phyloP scores from a whole-genome alignment of 495 filamentous ascomycete species.

The Baudoinia panamericana region DNA sequence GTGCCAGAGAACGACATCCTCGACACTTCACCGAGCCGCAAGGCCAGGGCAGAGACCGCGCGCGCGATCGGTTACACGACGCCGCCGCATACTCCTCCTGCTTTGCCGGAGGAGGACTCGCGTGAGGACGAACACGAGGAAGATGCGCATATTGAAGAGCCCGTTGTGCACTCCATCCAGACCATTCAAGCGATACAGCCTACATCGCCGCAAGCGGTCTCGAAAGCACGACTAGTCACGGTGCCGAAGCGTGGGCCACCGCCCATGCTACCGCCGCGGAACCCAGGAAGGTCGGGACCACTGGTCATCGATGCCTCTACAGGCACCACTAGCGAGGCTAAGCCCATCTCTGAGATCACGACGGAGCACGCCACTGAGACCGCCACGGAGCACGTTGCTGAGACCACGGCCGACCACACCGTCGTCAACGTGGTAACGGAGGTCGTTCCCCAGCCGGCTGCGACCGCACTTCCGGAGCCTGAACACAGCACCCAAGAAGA shows the following conservation, averaged over 20 bases:
- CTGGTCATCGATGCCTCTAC: slow-evolving; percentile 17
- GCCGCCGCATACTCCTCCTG: slow-evolving; percentile 15
- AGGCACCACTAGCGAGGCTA: neutral
- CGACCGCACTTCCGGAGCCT: too few relatives aligned
- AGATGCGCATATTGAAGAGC: slow-evolving; percentile 11
- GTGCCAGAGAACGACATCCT: slow-evolving; percentile 12
- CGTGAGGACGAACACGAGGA: slow-evolving; percentile 16
- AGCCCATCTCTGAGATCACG: neutral
- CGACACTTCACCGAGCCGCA: slow-evolving; percentile 7
- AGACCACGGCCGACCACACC: neutral
- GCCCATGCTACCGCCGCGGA: slow-evolving; percentile 28
- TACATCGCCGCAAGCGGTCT: slow-evolving; percentile 22
- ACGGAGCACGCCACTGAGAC: neutral
- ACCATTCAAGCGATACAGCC: slow-evolving; percentile 12
- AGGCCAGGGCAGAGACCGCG: neutral
- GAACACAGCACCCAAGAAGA: neutral
- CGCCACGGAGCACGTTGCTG: neutral
- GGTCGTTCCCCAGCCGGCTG: too few relatives aligned
- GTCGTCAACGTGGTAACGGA: too few relatives aligned
- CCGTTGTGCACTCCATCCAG: slow-evolving; percentile 12
- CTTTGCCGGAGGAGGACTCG: slow-evolving; percentile 2
- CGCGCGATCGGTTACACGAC: slow-evolving; percentile 8
- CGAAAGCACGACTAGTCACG: slow-evolving; percentile 28
- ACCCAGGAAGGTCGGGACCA: slow-evolving; percentile 23
- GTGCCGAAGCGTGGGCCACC: slow-evolving; percentile 25